A percentile compares a stretch with the other conserved stretches of the same genome.
These are phyloP conservation scores for Hypoxylon sp. DNA, from an alignment of 2,329 filamentous ascomycete genomes.

Conservation along the genomic window DNA sequence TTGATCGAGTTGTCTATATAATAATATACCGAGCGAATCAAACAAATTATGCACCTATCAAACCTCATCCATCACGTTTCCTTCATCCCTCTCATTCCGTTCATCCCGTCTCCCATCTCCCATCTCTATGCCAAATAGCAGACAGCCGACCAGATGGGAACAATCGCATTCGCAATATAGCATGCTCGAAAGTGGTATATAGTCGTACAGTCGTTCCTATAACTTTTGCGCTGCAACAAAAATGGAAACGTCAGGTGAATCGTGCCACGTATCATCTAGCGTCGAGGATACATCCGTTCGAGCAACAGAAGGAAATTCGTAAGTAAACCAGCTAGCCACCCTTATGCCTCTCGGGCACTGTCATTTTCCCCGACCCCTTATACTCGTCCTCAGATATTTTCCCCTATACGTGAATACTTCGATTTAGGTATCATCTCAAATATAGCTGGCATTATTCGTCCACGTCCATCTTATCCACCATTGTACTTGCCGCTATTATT, in stretches of 20 bases:
- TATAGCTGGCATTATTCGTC: constrained; percentile 49
- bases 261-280: constrained; percentile 39
- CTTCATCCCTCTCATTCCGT: background rate
- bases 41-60: constrained; percentile 6
- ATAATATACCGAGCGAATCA: constrained; percentile 15
- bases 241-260: constrained; percentile 35
- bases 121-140: background rate
- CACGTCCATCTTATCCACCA: constrained; percentile 56
- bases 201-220: constrained; percentile 46
- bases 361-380: constrained; percentile 19
- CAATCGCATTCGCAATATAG: constrained; percentile 11
- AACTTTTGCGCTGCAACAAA: constrained; percentile 30
- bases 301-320: constrained; percentile 42
- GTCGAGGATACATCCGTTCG: constrained; percentile 21
- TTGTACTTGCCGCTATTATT: constrained; percentile 55
- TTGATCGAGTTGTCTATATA: constrained; percentile 27
- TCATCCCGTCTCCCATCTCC: background rate
- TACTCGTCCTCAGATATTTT: background rate
- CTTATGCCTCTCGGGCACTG: constrained; percentile 12
- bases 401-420: constrained; percentile 15
- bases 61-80: background rate
- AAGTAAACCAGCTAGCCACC: constrained; percentile 11
- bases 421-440: constrained; percentile 12
- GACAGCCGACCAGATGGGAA: background rate
- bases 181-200: constrained; percentile 42